Conservation (phyloP, 2,329 filamentous ascomycete species). For the Canariomyces notabilis region DNA sequence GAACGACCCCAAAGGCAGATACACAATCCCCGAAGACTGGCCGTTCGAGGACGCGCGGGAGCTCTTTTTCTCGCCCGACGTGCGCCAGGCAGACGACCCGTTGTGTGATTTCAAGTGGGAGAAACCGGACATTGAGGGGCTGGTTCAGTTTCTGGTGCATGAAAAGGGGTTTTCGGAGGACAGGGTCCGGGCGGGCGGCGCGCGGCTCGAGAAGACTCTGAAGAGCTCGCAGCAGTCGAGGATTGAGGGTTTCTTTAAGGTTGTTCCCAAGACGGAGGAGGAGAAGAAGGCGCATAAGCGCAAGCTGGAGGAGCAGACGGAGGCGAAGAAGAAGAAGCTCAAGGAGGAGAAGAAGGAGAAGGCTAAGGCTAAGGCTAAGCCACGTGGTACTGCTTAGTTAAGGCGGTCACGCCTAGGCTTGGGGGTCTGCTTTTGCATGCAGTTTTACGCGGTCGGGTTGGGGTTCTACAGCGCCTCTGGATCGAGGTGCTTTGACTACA, state of each 20-base stretch:
- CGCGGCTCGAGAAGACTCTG: slow-evolving; percentile 79
- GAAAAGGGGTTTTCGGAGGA: slow-evolving; percentile 99
- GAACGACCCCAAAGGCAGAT: slow-evolving; percentile 72
- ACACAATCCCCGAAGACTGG: slow-evolving; percentile 90
- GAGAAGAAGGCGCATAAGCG: slow-evolving; percentile 83
- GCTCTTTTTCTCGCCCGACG: slow-evolving; percentile 88
- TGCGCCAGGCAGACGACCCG: slow-evolving; percentile 73
- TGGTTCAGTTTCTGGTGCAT: slow-evolving; percentile 82
- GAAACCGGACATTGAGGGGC: slow-evolving; percentile 80
- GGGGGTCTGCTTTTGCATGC: no score
- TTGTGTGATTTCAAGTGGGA: slow-evolving; percentile 99
- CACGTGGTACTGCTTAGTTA: slow-evolving; percentile 57
- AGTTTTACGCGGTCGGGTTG: background rate
- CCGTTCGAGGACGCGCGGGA: slow-evolving; percentile 87
- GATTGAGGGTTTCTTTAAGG: slow-evolving; percentile 95
- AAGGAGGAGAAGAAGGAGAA: slow-evolving; percentile 96
- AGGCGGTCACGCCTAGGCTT: no score
- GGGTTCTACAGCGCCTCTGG: no score
- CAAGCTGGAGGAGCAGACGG: slow-evolving; percentile 87
- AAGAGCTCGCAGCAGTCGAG: slow-evolving; percentile 88
- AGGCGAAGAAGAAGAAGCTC: slow-evolving; percentile 89
- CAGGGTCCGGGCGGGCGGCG: slow-evolving; percentile 73
- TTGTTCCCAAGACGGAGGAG: slow-evolving; percentile 78
- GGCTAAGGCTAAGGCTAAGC: slow-evolving; percentile 83
- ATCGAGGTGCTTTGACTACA: no score